Evolutionary conservation across 768 basidiomycete species (phyloP), one percentile per base, ranked within the genome.

Genomic region (Gloeophyllum trabeum): DNA sequence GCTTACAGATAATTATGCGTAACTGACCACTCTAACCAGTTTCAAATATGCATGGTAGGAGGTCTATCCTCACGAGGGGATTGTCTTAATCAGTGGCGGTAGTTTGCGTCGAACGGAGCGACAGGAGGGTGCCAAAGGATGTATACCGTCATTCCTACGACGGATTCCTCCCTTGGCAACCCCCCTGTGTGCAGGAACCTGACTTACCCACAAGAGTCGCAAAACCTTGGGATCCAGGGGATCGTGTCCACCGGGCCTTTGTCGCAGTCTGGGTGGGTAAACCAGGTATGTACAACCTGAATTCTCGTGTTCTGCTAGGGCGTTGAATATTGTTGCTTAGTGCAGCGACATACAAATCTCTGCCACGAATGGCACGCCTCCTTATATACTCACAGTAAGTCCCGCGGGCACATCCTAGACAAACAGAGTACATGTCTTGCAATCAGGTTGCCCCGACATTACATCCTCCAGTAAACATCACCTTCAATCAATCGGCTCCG

Each of bases 11-110:
- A 12, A 5, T 37, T 18, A 5, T 37, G 30, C 41, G 24, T 38
- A 7, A 34, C 26, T 37, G 19, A 6, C 38, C 22, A n/a, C n/a
- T n/a, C n/a, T n/a, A n/a, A n/a, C n/a, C 52, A 76, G 71, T 81
- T 76, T 54, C 76, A 79, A 63, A 73, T 76, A 50, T 81, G 78
- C 62, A 79, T 81, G 77, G 76, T 77, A 37, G 12, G 20, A 13
- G 7, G 28, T 7, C 7, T 7, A 21, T 12, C 20, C 36, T 10
- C 10, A 21, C 20, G 10, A 10, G 12, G 7, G 12, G 10, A 10
- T 21, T 10, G 7, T 37, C 36, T 7, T 37, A 10, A 10, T 21
- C 13, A 37, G 10, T 7, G 7, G 7, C 7, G n/a, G 10, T 37
- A 78, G 76, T 74, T 76, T 44, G 79, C 76, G 48, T 65, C 55